These are phyloP conservation scores for Ceratobasidium sp. DNA, from an alignment of 1,284 basidiomycete genomes.

Conservation along the genomic window DNA sequence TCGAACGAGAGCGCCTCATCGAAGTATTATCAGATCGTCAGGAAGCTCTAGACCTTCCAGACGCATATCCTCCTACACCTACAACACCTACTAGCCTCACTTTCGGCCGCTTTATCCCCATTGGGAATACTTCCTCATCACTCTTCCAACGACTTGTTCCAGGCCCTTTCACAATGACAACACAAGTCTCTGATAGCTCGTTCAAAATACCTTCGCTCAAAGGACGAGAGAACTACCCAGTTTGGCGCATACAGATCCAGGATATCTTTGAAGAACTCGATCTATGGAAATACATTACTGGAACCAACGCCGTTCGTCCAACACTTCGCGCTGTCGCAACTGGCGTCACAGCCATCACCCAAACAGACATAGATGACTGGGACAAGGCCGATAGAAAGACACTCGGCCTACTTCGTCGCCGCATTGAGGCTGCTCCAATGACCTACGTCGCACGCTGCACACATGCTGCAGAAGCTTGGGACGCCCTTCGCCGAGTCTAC, in stretches of 20 bases:
- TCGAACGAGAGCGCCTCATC: too few species aligned
- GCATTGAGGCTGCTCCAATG: constrained; percentile 17
- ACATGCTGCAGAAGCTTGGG: not conserved
- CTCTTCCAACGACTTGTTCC: too few species aligned
- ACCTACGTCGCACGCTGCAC: constrained; percentile 4
- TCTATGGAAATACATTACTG: not conserved
- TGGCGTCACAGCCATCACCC: too few species aligned
- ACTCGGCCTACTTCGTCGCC: not conserved
- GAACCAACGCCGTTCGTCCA: not conserved
- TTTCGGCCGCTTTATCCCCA: too few species aligned
- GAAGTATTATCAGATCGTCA: too few species aligned
- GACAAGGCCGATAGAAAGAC: not conserved
- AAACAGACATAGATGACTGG: not conserved
- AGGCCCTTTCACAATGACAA: too few species aligned
- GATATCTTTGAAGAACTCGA: constrained; percentile 26
- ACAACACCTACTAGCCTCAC: too few species aligned
- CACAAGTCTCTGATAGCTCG: too few species aligned
- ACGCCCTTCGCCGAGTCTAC: not conserved
- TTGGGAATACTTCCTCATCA: too few species aligned
- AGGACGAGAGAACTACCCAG: constrained; percentile 10
- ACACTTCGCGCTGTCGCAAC: not conserved
- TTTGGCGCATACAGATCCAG: constrained; percentile 18
- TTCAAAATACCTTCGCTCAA: too few species aligned
- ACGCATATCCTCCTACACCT: too few species aligned
- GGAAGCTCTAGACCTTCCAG: too few species aligned